A percentile compares a stretch with the other conserved stretches of the same genome.
Evolutionary conservation across 306 rosid genomes (phyloP).

Genomic region (Rosa lucieae): DNA sequence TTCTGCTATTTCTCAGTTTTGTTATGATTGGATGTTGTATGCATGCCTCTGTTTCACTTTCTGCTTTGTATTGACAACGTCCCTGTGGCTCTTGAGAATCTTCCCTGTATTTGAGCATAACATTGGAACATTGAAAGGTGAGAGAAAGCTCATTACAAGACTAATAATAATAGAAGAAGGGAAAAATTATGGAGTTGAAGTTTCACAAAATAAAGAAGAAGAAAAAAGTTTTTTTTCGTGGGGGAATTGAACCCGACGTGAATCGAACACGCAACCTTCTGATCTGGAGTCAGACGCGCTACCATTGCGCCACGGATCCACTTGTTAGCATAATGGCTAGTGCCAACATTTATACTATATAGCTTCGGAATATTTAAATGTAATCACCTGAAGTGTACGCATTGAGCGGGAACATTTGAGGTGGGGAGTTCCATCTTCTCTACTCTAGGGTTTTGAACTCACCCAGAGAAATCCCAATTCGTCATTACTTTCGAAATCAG

Average conservation of each 20-base stretch:
- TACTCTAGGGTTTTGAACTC: slow-evolving; percentile 8
- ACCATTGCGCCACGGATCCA: slow-evolving; percentile 63
- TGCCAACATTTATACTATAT: neutral
- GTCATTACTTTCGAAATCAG: neutral
- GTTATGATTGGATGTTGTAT: slow-evolving; percentile 12
- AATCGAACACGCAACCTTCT: slow-evolving; percentile 61
- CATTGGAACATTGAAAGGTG: neutral
- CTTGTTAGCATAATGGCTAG: fast-evolving
- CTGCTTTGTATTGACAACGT: neutral
- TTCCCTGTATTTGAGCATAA: neutral
- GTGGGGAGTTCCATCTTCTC: too few relatives aligned
- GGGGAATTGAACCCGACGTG: slow-evolving; percentile 43
- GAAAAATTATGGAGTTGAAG: too few relatives aligned
- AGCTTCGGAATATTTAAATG: too few relatives aligned
- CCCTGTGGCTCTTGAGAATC: neutral
- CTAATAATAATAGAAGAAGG: too few relatives aligned
- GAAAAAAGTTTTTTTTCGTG: too few relatives aligned
- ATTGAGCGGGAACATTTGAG: slow-evolving; percentile 25
- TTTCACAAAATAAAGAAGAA: too few relatives aligned
- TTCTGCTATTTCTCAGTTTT: slow-evolving; percentile 15
- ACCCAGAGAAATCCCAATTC: neutral
- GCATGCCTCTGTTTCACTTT: neutral
- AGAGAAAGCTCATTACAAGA: neutral
- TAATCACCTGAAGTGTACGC: neutral
- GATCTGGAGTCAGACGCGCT: slow-evolving; percentile 58